phyloP scores from a whole-genome alignment of 345 rosid genomes.

The Hibiscus mutabilis region DNA sequence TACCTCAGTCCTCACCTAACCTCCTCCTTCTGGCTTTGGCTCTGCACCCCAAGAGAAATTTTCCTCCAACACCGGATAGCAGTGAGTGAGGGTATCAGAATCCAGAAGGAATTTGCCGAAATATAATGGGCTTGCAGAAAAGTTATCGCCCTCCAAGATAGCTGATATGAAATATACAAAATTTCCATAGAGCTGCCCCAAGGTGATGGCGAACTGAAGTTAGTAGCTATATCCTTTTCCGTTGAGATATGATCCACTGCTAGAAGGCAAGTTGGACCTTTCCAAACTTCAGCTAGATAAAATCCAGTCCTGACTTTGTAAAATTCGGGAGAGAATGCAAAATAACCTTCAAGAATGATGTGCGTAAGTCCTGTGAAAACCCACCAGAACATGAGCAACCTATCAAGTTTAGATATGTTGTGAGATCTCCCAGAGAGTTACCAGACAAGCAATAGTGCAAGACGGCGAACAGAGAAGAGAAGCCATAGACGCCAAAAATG shows the following conservation, averaged over 20 bases:
- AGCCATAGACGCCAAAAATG: too few relatives aligned
- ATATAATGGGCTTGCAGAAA: constrained; percentile 55
- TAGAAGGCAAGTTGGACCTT: constrained; percentile 19
- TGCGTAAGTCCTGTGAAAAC: constrained; percentile 89
- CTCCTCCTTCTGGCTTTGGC: constrained; percentile 25
- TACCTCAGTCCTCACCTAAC: constrained; percentile 33
- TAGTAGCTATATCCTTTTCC: constrained; percentile 67
- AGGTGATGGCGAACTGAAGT: constrained; percentile 74
- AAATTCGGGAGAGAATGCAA: constrained; percentile 82
- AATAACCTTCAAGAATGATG: constrained; percentile 75
- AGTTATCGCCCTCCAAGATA: constrained; percentile 74
- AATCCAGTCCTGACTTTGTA: constrained; percentile 58
- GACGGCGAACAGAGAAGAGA: too few relatives aligned
- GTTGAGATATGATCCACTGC: neutral
- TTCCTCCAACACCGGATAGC: constrained; percentile 72
- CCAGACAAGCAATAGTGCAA: constrained; percentile 30
- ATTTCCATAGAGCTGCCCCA: constrained; percentile 41
- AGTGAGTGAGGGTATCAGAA: constrained; percentile 59
- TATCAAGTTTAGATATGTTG: constrained; percentile 42
- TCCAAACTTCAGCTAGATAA: constrained; percentile 91
- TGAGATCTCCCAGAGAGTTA: constrained; percentile 48
- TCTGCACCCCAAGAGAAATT: constrained; percentile 38
- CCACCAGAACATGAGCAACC: constrained; percentile 94
- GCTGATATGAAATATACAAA: constrained; percentile 72
- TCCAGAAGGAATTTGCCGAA: neutral